Base-by-base conservation (phyloP, 352 stramenopile species). In the Phytophthora sansomeana region DNA sequence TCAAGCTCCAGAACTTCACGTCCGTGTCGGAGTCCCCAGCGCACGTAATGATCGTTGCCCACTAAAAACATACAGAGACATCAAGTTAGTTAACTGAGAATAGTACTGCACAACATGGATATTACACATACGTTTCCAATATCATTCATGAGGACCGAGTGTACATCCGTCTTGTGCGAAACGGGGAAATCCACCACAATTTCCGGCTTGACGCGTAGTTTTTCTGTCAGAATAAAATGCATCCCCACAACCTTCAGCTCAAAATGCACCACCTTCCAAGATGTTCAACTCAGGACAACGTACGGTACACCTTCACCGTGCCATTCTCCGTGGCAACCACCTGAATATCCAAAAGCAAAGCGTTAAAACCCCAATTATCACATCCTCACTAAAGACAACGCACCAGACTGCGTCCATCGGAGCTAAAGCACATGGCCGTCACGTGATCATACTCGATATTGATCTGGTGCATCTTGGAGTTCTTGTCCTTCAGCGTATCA, bases 61-160 rank as follows among this genome's bases (percentile, higher is more conserved):
- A 92, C 80, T 92, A 32, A 33, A 29, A 10, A 11, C 44, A 53
- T 53, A 43, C 29, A 60, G 41, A 32, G 41, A 38, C 50, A 26
- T 7, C 13, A 16, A 55, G 29, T 74, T 29, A 74, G 46, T 8
- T 4, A 1, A 3, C 8, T 35, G 1, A 11, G 53, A 29, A 8
- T 21, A 47, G 1, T 13, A n/a, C 10, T 29, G 10, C 9, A 29
- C 21, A 47, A 14, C 6, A 47, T 14, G 19, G 14, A 16, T 21
- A 24, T 24, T 24, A 24, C 21, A 16, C 33, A 19, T 63, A 90
- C 81, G 26, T 85, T 80, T 66, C 84, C 82, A 63, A 93, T 78
- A 63, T 95, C 84, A 56, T 91, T 93, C 84, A 95, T 91, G 33
- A 92, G 72, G 47, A 95, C 79, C 30, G 84, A 93, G 63, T 91